Evolutionary conservation across 495 filamentous ascomycete genomes (phyloP).

Genomic region (Xylaria grammica): DNA sequence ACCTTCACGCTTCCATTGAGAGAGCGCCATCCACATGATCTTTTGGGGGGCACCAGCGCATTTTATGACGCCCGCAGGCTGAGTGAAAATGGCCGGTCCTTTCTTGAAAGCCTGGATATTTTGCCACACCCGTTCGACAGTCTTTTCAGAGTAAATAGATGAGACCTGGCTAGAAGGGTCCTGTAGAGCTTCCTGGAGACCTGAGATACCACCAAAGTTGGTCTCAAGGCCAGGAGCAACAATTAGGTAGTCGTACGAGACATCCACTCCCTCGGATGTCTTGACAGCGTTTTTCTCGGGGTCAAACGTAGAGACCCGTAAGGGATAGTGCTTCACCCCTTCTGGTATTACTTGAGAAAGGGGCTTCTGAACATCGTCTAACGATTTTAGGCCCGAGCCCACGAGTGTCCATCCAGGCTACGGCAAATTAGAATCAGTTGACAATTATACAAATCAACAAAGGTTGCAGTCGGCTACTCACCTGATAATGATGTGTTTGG

Average conservation of each 20-base stretch:
- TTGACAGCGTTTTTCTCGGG: slow-evolving; percentile 65
- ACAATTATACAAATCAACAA: not conserved
- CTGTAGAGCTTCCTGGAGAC: slow-evolving; percentile 63
- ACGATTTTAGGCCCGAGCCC: slow-evolving; percentile 66
- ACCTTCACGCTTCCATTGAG: slow-evolving; percentile 66
- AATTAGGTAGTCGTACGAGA: slow-evolving; percentile 68
- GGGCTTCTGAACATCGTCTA: slow-evolving; percentile 58
- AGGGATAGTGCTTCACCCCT: slow-evolving; percentile 67
- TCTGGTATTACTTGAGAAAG: slow-evolving; percentile 59
- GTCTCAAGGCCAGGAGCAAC: slow-evolving; percentile 67
- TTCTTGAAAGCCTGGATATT: slow-evolving; percentile 60
- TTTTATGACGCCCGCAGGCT: slow-evolving; percentile 69
- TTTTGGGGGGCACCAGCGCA: slow-evolving; percentile 75
- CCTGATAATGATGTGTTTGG: slow-evolving; percentile 67
- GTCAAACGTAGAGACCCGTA: slow-evolving; percentile 55
- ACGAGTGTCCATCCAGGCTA: slow-evolving; percentile 74
- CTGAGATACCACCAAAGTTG: slow-evolving; percentile 61
- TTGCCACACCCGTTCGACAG: slow-evolving; percentile 61
- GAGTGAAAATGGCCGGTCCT: slow-evolving; percentile 71
- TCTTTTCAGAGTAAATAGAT: slow-evolving; percentile 68
- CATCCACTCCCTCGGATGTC: slow-evolving; percentile 60
- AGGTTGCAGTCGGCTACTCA: not conserved
- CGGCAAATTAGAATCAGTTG: slow-evolving; percentile 1
- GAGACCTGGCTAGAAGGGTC: slow-evolving; percentile 63
- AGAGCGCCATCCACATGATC: slow-evolving; percentile 72